Conservation (phyloP, 768 basidiomycete species). For the Naematelia aurantialba region DNA sequence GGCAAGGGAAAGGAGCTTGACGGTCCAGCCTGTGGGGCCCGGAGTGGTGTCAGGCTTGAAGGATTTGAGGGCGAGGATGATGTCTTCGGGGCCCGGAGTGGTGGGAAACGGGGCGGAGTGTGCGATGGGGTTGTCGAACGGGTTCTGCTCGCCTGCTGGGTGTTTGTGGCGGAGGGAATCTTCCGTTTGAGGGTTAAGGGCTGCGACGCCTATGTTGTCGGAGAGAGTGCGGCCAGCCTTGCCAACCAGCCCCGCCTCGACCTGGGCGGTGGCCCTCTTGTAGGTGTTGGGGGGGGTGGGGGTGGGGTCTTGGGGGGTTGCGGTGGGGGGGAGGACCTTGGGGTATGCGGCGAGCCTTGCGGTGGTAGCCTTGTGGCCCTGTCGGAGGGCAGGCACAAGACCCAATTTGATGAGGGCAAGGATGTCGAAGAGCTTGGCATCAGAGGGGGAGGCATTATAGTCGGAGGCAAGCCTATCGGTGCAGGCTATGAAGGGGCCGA, state of each 20-base stretch:
- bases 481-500: not conserved
- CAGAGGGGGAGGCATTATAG: not conserved
- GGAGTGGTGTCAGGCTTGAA: slow-evolving; percentile 10
- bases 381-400: not conserved
- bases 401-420: not conserved
- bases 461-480: not conserved
- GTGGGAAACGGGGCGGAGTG: not conserved
- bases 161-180: slow-evolving; percentile 3
- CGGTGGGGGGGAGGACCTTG: too few species aligned
- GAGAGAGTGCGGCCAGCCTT: slow-evolving; percentile 4
- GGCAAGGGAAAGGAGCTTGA: slow-evolving; percentile 13
- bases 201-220: not conserved
- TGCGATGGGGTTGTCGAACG: slow-evolving; percentile 7
- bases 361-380: not conserved
- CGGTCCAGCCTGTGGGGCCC: slow-evolving; percentile 12
- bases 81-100: not conserved
- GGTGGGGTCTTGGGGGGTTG: too few species aligned
- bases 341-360: not conserved
- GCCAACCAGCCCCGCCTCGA: slow-evolving; percentile 6
- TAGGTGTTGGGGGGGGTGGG: too few species aligned
- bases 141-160: not conserved
- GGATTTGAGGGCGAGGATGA: not conserved
- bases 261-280: slow-evolving; percentile 4
- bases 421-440: not conserved
- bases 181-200: not conserved